Conservation (phyloP, 176 grass and related monocot genomes). For the Alloteropsis semialata region DNA sequence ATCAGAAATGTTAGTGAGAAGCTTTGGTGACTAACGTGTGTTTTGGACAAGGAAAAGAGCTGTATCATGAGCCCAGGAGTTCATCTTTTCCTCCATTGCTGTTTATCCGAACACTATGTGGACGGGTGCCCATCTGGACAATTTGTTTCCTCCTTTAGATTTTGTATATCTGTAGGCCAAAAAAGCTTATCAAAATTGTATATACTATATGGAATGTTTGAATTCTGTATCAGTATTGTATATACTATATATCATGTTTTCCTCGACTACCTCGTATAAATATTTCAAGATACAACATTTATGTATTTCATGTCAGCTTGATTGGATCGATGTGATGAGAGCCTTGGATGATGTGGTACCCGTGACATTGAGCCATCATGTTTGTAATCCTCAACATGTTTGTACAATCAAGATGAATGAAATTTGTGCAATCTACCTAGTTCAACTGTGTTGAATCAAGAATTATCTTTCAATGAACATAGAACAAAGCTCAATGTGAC, state of each 20-base stretch:
- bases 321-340: too few relatives aligned
- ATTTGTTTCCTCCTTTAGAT: neutral
- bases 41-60: neutral
- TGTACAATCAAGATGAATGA: slow-evolving; percentile 23
- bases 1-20: neutral
- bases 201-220: neutral
- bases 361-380: too few relatives aligned
- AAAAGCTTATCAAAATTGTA: neutral
- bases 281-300: too few relatives aligned
- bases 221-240: neutral
- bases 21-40: neutral
- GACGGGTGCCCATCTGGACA: neutral
- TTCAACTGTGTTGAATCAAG: slow-evolving; percentile 17
- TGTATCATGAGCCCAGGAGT: neutral
- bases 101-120: too few relatives aligned
- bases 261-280: too few relatives aligned
- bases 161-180: neutral
- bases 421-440: neutral
- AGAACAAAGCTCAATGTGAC: slow-evolving; percentile 15
- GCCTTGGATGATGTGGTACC: too few relatives aligned
- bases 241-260: neutral
- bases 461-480: slow-evolving; percentile 11
- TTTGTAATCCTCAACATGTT: too few relatives aligned
- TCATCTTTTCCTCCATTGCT: neutral
- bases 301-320: too few relatives aligned